Base-by-base conservation (phyloP, 805 yeast genomes). In the Saturnispora besseyi region DNA sequence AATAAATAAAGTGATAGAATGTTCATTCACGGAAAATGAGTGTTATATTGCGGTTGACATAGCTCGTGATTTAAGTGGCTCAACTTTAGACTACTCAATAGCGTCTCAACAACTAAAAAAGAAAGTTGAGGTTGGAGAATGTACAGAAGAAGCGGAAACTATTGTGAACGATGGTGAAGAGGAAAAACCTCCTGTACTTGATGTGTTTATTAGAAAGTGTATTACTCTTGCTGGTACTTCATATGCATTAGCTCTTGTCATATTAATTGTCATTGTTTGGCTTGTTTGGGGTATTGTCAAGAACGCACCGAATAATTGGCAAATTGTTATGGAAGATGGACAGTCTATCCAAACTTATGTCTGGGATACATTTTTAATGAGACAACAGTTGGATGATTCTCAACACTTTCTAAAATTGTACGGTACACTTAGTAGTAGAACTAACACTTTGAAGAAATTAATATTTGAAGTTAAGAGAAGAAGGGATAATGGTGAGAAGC, bases 291-390 rank as follows among this genome's bases (percentile, higher is more conserved):
- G 72, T 42, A 42, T 28, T 15, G 45, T 42, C 11, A 13, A 57
- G n/a, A 52, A 55, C n/a, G 71, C 62, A 3, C 65, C 71, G 2
- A 57, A 59, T 43, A 58, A 56, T 41, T 69, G 73, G 73, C 73
- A 69, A 55, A 68, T 69, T 32, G 64, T 65, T 3, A 69, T 69
- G 70, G 70, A 69, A 53, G 73, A 69, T 55, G 71, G 70, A 21
- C 69, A 67, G 49, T 67, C 72, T 1, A 64, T 69, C 46, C 73
- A 68, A 54, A 55, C 67, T 44, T 69, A 69, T 53, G 51, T 66
- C 29, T 69, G 72, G 68, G 72, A 69, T 52, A 68, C 73, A 2
- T 53, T 69, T 21, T 52, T 69, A 48, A 69, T 66, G 68, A 62
- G 73, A 56, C 73, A 69, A 48, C 73, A 69, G 45, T 45, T 57